Percentiles rank a stretch among this genome's conserved stretches.
Evolutionary conservation across 495 filamentous ascomycete species (phyloP).

Genomic region (Penicillium lagena): DNA sequence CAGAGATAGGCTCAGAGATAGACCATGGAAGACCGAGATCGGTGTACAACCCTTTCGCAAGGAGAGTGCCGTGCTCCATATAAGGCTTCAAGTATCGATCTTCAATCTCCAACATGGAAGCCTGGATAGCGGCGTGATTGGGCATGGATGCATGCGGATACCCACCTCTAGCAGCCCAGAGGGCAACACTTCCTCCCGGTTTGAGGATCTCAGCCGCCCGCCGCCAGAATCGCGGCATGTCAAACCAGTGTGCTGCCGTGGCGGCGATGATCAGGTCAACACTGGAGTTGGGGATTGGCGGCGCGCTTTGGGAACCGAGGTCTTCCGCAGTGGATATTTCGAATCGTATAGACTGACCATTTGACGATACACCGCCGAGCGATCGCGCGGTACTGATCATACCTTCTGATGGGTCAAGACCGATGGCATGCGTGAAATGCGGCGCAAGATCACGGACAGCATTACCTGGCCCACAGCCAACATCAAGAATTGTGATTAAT

Average conservation of each 20-base stretch:
- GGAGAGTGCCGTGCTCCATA: constrained; percentile 25
- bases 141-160: constrained; percentile 25
- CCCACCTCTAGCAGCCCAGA: constrained; percentile 36
- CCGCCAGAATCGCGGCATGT: constrained; percentile 48
- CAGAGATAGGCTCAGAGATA: constrained; percentile 28
- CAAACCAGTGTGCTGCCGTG: constrained; percentile 56
- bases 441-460: constrained; percentile 30
- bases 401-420: constrained; percentile 43
- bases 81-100: constrained; percentile 26
- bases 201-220: constrained; percentile 43
- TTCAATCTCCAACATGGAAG: constrained; percentile 23
- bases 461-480: constrained; percentile 51
- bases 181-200: constrained; percentile 48
- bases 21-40: constrained; percentile 46
- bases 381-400: constrained; percentile 46
- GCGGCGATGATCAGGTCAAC: constrained; percentile 49
- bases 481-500: constrained; percentile 41
- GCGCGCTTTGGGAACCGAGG: constrained; percentile 13
- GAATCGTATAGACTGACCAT: constrained; percentile 29
- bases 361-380: constrained; percentile 24
- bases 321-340: constrained; percentile 41
- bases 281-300: constrained; percentile 16
- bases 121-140: constrained; percentile 22
- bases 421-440: constrained; percentile 41
- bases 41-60: constrained; percentile 29